phyloP scores from a whole-genome alignment of 1,284 basidiomycete species.

The Blastosporella zonata region DNA sequence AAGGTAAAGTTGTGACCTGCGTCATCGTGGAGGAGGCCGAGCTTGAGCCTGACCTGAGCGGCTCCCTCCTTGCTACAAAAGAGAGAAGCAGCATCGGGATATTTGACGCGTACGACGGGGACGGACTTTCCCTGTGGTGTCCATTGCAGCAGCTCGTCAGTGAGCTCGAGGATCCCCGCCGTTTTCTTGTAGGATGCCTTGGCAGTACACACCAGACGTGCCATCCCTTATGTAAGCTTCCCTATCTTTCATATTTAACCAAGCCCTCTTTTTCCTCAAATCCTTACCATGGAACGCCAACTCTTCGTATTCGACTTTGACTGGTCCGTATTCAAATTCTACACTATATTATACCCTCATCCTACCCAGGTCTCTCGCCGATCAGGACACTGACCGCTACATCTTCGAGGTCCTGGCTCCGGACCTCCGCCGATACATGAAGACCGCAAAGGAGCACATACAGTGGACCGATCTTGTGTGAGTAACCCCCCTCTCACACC shows the following conservation, averaged over 20 bases:
- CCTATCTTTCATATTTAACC: slow-evolving; percentile 3
- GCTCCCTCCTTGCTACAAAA: slow-evolving; percentile 83
- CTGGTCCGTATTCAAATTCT: slow-evolving; percentile 57
- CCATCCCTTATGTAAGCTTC: slow-evolving; percentile 37
- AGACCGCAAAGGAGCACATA: slow-evolving; percentile 59
- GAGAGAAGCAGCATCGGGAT: slow-evolving; percentile 59
- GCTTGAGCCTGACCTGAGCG: slow-evolving; percentile 70
- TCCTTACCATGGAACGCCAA: slow-evolving; percentile 52
- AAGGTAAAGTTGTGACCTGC: slow-evolving; percentile 80
- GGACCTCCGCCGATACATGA: slow-evolving; percentile 81
- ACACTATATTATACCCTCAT: slow-evolving; percentile 3
- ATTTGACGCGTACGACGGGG: slow-evolving; percentile 58
- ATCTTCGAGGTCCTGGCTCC: slow-evolving; percentile 91
- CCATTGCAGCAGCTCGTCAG: slow-evolving; percentile 67
- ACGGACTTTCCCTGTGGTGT: slow-evolving; percentile 62
- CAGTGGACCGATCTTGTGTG: slow-evolving; percentile 98
- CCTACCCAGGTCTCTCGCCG: slow-evolving; percentile 72
- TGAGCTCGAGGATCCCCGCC: slow-evolving; percentile 68
- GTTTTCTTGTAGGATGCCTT: slow-evolving; percentile 80
- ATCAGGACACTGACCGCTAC: slow-evolving; percentile 98
- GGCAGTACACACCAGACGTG: slow-evolving; percentile 60
- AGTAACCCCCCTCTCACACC: slow-evolving; percentile 27
- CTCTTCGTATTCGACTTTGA: slow-evolving; percentile 97
- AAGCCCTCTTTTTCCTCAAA: slow-evolving; percentile 19
- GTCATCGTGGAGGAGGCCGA: slow-evolving; percentile 63